These are phyloP conservation scores for Cutaneotrichosporon sp. DNA, from an alignment of 1,284 basidiomycete genomes.

Conservation along the genomic window DNA sequence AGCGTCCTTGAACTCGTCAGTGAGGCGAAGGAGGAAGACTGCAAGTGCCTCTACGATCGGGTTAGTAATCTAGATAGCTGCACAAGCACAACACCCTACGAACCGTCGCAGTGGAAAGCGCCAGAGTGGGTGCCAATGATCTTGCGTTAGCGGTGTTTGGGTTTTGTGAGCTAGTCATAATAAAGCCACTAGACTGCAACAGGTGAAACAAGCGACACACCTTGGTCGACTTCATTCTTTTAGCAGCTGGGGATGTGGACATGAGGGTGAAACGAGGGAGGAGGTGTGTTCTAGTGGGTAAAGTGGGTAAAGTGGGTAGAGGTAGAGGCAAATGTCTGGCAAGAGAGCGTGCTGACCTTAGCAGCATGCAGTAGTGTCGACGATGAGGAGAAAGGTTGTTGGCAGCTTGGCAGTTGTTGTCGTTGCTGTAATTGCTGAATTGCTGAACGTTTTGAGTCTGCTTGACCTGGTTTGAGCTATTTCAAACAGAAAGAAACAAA, in stretches of 20 bases:
- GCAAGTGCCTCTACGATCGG: conserved; percentile 37
- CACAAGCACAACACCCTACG: too few relatives aligned
- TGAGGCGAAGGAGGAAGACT: conserved; percentile 73
- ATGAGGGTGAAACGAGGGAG: conserved; percentile 16
- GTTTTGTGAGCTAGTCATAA: too few relatives aligned
- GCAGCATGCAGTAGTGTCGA: conserved; percentile 1
- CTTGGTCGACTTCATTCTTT: conserved; percentile 48
- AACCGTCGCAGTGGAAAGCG: conserved; percentile 95
- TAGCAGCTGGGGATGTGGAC: conserved; percentile 30
- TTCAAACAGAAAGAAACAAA: too few relatives aligned
- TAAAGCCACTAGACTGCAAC: not conserved
- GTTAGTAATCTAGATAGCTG: too few relatives aligned
- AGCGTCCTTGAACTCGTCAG: conserved; percentile 67
- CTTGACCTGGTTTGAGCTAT: too few relatives aligned
- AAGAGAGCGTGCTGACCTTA: not conserved
- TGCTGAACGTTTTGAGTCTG: not conserved
- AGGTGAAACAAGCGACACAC: not conserved
- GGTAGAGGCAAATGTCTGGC: not conserved
- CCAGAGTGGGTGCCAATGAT: conserved; percentile 88
- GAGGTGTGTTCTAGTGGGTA: not conserved
- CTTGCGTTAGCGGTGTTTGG: conserved; percentile 20
- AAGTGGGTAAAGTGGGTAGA: not conserved
- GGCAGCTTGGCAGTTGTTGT: too few relatives aligned
- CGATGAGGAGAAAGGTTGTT: too few relatives aligned
- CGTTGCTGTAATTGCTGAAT: not conserved